A percentile compares a stretch with the other conserved stretches of the same genome.
Conservation (phyloP, 441 rosid genomes). For the Euphorbia celastroides region DNA sequence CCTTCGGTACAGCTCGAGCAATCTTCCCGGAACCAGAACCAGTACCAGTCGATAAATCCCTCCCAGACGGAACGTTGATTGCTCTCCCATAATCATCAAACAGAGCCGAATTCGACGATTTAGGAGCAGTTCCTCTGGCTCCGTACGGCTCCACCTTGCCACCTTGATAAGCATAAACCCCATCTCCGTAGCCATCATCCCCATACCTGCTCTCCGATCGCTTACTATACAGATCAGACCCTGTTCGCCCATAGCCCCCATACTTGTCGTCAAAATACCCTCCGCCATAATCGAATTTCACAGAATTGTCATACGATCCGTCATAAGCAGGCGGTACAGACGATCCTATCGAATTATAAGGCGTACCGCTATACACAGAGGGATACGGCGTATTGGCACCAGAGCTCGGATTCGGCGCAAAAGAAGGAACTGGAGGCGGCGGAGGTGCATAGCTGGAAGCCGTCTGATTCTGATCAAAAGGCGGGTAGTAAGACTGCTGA, state of each 20-base stretch:
- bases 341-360: constrained; percentile 42
- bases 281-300: constrained; percentile 46
- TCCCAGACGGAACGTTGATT: constrained; percentile 51
- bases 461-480: constrained; percentile 58
- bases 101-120: constrained; percentile 61
- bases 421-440: constrained; percentile 21
- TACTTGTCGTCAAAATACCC: constrained; percentile 44
- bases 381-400: constrained; percentile 34
- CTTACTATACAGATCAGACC: constrained; percentile 59
- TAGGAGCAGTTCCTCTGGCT: constrained; percentile 85
- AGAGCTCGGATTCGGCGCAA: constrained; percentile 19
- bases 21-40: constrained; percentile 49
- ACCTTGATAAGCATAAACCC: constrained; percentile 84
- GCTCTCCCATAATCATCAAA: constrained; percentile 96
- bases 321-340: constrained; percentile 40
- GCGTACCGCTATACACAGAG: constrained; percentile 39
- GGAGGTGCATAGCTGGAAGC: constrained; percentile 35
- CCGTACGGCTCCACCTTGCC: constrained; percentile 89
- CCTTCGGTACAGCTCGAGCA: constrained; percentile 88
- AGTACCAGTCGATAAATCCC: constrained; percentile 35
- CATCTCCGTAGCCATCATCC: constrained; percentile 69
- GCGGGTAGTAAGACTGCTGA: constrained; percentile 42
- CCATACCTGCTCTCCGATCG: constrained; percentile 46
- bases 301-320: constrained; percentile 39
- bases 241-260: constrained; percentile 35